Evolutionary conservation across 1,284 basidiomycete genomes (phyloP).

Genomic region (Trichosporon ovoides): DNA sequence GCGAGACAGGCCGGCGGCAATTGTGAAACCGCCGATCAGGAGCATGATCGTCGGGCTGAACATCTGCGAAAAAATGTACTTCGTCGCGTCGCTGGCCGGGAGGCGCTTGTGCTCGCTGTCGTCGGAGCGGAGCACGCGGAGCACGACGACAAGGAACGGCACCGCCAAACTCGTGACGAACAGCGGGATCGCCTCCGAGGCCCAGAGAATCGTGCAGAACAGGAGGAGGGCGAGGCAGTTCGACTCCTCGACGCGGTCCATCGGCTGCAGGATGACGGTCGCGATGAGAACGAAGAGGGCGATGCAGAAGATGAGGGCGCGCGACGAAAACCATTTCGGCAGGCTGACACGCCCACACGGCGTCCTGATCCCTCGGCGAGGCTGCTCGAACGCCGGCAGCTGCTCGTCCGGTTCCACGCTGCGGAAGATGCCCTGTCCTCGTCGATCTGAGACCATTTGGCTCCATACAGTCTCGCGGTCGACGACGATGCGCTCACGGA

Average conservation of each 20-base stretch:
- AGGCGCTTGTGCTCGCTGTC: conserved; percentile 59
- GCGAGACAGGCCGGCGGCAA: conserved; percentile 92
- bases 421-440: conserved; percentile 66
- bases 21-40: conserved; percentile 95
- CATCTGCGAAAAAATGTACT: conserved; percentile 64
- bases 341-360: conserved; percentile 58
- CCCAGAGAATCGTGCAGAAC: conserved; percentile 93
- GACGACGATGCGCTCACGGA: conserved; percentile 68
- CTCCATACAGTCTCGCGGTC: conserved; percentile 72
- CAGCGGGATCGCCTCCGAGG: conserved; percentile 92
- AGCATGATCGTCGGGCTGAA: conserved; percentile 75
- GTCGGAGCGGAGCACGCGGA: conserved; percentile 70
- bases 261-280: conserved; percentile 59
- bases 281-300: conserved; percentile 59
- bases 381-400: conserved; percentile 54
- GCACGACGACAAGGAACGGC: conserved; percentile 79
- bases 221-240: conserved; percentile 85
- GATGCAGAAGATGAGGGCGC: conserved; percentile 58
- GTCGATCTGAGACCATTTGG: conserved; percentile 74
- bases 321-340: conserved; percentile 57
- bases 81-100: conserved; percentile 68
- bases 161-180: conserved; percentile 92
- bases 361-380: conserved; percentile 52
- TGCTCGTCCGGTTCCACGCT: conserved; percentile 55
- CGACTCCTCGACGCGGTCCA: conserved; percentile 72